phyloP scores from a whole-genome alignment of 306 rosid genomes.

The Hippophae tibetana region DNA sequence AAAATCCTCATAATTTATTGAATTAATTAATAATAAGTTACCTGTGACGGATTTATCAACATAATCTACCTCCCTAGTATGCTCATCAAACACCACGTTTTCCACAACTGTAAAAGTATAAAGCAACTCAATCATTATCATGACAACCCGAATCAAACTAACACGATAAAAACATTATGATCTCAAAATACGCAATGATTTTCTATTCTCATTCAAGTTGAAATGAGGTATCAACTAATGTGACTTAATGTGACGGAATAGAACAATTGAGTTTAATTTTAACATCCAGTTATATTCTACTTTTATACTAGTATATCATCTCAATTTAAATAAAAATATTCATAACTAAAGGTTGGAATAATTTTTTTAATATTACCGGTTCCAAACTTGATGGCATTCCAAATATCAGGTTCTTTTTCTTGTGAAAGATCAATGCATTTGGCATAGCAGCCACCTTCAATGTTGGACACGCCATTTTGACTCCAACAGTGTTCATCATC shows the following conservation, averaged over 20 bases:
- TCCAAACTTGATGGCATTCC: too few species aligned
- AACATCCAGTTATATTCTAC: too few species aligned
- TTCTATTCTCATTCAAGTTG: too few species aligned
- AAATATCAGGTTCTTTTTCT: too few species aligned
- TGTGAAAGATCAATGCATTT: too few species aligned
- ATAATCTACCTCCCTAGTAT: constrained; percentile 65
- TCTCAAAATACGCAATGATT: background rate
- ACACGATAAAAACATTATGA: background rate
- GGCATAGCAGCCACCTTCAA: too few species aligned
- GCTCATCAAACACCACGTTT: constrained; percentile 24
- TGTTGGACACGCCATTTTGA: too few species aligned
- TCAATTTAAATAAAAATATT: too few species aligned
- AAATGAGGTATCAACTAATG: constrained; percentile 7
- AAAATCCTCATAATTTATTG: background rate
- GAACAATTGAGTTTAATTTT: constrained; percentile 24
- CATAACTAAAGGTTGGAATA: too few species aligned
- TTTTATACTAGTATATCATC: too few species aligned
- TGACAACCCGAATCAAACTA: background rate
- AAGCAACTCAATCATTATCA: background rate
- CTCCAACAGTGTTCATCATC: too few species aligned
- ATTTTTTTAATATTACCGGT: too few species aligned
- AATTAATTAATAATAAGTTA: constrained; percentile 11
- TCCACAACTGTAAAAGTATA: constrained; percentile 43
- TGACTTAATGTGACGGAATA: constrained; percentile 25
- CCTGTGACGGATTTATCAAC: constrained; percentile 86